phyloP scores from a whole-genome alignment of 345 rosid genomes.

The Gynandropsis gynandra region DNA sequence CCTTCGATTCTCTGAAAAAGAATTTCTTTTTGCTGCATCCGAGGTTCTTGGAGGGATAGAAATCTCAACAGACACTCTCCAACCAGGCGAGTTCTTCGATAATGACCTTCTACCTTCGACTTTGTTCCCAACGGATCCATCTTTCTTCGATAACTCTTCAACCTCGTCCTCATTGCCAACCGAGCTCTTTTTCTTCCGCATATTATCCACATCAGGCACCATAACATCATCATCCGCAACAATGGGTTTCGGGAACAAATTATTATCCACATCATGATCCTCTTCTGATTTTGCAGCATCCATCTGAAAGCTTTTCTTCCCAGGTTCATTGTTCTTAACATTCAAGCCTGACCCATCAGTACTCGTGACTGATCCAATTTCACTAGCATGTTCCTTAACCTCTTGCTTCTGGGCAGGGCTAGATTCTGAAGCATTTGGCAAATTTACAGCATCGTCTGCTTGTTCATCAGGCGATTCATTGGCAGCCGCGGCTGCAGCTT shows the following conservation, averaged over 20 bases:
- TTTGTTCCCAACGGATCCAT: slow-evolving; percentile 14
- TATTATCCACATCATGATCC: neutral
- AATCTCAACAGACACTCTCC: slow-evolving; percentile 29
- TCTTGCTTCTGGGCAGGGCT: no score
- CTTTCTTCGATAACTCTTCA: slow-evolving; percentile 7
- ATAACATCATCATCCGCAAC: slow-evolving; percentile 6
- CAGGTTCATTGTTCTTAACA: slow-evolving; percentile 1
- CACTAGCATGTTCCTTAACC: no score
- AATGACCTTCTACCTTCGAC: slow-evolving; percentile 18
- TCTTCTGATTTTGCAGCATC: neutral
- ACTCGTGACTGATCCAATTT: no score
- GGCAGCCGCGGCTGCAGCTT: slow-evolving; percentile 32
- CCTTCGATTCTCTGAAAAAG: slow-evolving; percentile 24
- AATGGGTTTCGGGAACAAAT: neutral
- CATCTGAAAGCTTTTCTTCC: slow-evolving; percentile 13
- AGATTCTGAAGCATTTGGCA: no score
- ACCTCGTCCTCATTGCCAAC: no score
- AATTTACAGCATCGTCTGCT: neutral
- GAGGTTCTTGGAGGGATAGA: slow-evolving; percentile 16
- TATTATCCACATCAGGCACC: no score
- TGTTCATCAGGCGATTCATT: slow-evolving; percentile 9
- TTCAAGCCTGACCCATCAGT: neutral
- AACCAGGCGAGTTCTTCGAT: slow-evolving; percentile 19
- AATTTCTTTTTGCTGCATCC: slow-evolving; percentile 14
- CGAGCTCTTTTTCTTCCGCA: no score